Percentiles rank a stretch among this genome's conserved stretches.
Evolutionary conservation across 1,139 yeast genomes (phyloP).

Genomic region (Geotrichum australiense): DNA sequence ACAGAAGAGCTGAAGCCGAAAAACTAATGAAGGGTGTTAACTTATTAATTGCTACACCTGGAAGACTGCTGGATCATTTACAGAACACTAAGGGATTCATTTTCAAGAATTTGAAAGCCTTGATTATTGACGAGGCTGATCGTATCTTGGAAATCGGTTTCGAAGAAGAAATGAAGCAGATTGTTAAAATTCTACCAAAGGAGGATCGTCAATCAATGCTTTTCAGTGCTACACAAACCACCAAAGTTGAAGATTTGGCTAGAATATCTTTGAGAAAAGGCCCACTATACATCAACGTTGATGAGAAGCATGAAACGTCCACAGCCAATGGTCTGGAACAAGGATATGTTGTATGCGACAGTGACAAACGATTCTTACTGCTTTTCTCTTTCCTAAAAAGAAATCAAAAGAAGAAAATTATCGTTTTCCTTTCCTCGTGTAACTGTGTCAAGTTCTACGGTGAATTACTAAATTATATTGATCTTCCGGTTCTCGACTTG

Average conservation of each 20-base stretch:
- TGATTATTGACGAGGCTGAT: slow-evolving; percentile 95
- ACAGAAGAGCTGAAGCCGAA: slow-evolving; percentile 94
- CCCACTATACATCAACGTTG: slow-evolving; percentile 93
- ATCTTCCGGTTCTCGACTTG: slow-evolving; percentile 87
- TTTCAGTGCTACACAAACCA: slow-evolving; percentile 97
- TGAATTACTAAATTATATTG: slow-evolving; percentile 89
- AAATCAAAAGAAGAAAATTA: slow-evolving; percentile 76
- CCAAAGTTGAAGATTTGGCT: slow-evolving; percentile 96
- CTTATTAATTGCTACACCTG: slow-evolving; percentile 92
- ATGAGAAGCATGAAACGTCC: slow-evolving; percentile 66
- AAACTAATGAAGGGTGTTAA: slow-evolving; percentile 91
- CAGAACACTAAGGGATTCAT: slow-evolving; percentile 94
- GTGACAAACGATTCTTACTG: slow-evolving; percentile 85
- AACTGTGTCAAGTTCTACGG: slow-evolving; percentile 95
- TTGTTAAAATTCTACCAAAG: slow-evolving; percentile 85
- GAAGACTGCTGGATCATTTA: slow-evolving; percentile 89
- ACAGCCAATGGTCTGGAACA: slow-evolving; percentile 97
- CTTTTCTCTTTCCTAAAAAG: slow-evolving; percentile 89
- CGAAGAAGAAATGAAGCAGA: slow-evolving; percentile 97
- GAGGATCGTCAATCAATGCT: slow-evolving; percentile 95
- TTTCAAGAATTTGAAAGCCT: slow-evolving; percentile 87
- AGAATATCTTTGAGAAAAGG: slow-evolving; percentile 93
- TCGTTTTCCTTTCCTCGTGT: slow-evolving; percentile 93
- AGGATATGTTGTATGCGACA: slow-evolving; percentile 95
- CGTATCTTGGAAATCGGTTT: slow-evolving; percentile 95